Percentiles rank a stretch among this genome's conserved stretches.
phyloP scores from a whole-genome alignment of 805 yeast species.

The Kodamaea fukazawae region DNA sequence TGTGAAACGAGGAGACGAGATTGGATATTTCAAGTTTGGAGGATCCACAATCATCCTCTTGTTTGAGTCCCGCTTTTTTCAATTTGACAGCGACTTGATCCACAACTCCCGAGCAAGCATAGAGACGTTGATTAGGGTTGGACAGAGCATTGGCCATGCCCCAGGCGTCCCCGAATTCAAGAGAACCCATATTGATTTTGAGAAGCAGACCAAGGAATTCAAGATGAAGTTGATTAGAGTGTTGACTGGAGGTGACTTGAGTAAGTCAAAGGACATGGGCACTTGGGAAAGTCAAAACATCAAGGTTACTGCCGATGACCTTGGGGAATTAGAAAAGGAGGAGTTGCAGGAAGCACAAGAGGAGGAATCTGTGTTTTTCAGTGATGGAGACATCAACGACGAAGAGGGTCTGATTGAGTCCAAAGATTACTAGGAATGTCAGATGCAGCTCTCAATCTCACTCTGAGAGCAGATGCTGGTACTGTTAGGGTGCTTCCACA shows the following conservation, averaged over 20 bases:
- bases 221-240: slow-evolving; percentile 53
- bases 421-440: too few species aligned
- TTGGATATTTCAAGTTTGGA: slow-evolving; percentile 95
- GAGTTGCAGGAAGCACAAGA: slow-evolving; percentile 10
- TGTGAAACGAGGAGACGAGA: slow-evolving; percentile 70
- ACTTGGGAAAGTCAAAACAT: slow-evolving; percentile 39
- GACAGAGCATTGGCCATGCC: slow-evolving; percentile 86
- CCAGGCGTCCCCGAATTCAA: slow-evolving; percentile 47
- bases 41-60: slow-evolving; percentile 82
- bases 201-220: slow-evolving; percentile 44
- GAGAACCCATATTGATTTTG: slow-evolving; percentile 46
- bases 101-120: slow-evolving; percentile 64
- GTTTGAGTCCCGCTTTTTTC: slow-evolving; percentile 49
- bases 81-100: slow-evolving; percentile 71
- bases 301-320: slow-evolving; percentile 16
- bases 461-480: too few species aligned
- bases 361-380: slow-evolving; percentile 13
- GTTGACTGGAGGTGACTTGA: slow-evolving; percentile 53
- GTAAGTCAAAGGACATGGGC: slow-evolving; percentile 27
- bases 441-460: too few species aligned
- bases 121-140: slow-evolving; percentile 85
- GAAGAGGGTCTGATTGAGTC: slow-evolving; percentile 18
- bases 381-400: slow-evolving; percentile 15
- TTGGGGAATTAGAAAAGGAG: slow-evolving; percentile 9
- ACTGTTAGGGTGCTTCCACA: too few species aligned